Percentiles rank a stretch among this genome's conserved stretches.
Evolutionary conservation across 1,284 basidiomycete species (phyloP).

Genomic region (Lentinula novae-zelandiae): DNA sequence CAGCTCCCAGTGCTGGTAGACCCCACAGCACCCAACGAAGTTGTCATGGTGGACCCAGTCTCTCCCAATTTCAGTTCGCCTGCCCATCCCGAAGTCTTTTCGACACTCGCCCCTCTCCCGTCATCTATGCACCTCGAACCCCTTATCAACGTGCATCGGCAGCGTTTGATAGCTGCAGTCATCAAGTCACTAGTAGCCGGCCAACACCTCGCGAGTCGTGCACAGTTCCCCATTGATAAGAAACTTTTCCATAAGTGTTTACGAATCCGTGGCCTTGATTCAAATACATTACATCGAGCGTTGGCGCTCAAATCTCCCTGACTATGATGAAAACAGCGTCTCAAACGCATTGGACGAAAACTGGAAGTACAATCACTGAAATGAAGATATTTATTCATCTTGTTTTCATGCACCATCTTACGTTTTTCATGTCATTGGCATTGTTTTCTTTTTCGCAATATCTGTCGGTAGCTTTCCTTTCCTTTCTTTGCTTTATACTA

Average conservation of each 20-base stretch:
- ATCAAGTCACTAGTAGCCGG: conserved; percentile 76
- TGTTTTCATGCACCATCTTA: not conserved
- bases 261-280: conserved; percentile 60
- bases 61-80: conserved; percentile 63
- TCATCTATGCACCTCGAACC: conserved; percentile 77
- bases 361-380: not conserved
- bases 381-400: not conserved
- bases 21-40: conserved; percentile 70
- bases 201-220: conserved; percentile 73
- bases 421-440: not conserved
- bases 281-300: conserved; percentile 43
- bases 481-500: not conserved
- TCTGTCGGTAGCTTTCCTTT: not conserved
- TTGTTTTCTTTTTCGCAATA: not conserved
- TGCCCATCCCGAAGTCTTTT: conserved; percentile 74
- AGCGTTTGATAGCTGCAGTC: conserved; percentile 72
- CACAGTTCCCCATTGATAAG: conserved; percentile 68
- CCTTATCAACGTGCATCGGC: conserved; percentile 85
- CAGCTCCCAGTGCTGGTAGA: conserved; percentile 80
- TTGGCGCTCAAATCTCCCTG: conserved; percentile 8
- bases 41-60: conserved; percentile 59
- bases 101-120: conserved; percentile 65
- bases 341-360: not conserved
- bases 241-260: conserved; percentile 74
- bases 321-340: not conserved